Evolutionary conservation across 164 flowering plant genomes (phyloP).

Genomic region (Berberis thunbergii): DNA sequence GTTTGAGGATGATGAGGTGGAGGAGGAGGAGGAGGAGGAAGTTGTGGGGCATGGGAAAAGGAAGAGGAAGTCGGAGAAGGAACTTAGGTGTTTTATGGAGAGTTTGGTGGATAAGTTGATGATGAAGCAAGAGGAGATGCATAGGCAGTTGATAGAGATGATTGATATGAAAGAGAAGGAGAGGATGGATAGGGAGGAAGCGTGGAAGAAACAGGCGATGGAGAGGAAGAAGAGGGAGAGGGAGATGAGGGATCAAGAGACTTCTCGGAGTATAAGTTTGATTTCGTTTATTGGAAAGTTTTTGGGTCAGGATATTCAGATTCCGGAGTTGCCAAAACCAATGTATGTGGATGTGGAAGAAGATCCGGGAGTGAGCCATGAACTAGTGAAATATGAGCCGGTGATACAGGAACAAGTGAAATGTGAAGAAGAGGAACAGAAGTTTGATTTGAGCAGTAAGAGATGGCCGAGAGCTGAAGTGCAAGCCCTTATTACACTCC

Average conservation of each 20-base stretch:
- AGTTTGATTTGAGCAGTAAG: neutral
- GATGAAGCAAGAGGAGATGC: conserved; percentile 3
- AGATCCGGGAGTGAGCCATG: neutral
- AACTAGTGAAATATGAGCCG: no score
- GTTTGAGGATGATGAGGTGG: neutral
- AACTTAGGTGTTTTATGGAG: neutral
- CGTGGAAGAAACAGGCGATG: neutral
- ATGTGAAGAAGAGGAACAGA: neutral
- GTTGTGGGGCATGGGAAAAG: neutral
- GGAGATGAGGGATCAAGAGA: neutral
- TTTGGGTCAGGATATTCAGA: neutral
- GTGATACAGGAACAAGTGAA: no score
- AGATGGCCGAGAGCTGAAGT: conserved; percentile 3
- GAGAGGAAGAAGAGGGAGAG: neutral
- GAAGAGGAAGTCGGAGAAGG: neutral
- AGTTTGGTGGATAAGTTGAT: conserved; percentile 4
- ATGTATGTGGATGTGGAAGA: neutral
- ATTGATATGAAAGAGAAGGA: neutral
- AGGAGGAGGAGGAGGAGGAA: neutral
- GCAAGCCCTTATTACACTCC: conserved; percentile 1
- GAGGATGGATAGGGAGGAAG: conserved; percentile 3
- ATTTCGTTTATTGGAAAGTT: neutral
- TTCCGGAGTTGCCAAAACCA: neutral
- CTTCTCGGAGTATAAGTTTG: neutral
- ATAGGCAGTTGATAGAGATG: neutral